Evolutionary conservation across 139 green algal species (phyloP).

Genomic region (Chlamydomonas incerta): DNA sequence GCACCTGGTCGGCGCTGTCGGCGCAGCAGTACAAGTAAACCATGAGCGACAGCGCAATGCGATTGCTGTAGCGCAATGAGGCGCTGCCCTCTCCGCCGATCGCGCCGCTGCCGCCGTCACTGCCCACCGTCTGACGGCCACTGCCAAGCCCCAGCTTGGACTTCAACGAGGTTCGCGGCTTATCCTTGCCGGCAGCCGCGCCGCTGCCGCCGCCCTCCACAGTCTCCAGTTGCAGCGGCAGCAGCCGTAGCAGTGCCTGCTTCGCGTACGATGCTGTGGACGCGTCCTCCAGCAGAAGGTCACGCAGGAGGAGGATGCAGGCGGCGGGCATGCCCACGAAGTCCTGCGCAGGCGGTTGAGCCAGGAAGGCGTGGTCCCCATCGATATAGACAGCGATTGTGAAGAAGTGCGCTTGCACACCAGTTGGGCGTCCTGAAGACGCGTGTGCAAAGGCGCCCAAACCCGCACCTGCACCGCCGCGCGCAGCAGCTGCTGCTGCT

Average conservation of each 20-base stretch:
- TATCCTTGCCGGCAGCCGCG: background rate
- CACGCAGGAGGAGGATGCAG: slow-evolving; percentile 9
- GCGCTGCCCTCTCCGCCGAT: background rate
- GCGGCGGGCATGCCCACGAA: slow-evolving; percentile 8
- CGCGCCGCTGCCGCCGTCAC: too few species aligned
- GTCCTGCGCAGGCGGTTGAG: background rate
- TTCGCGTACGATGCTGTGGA: background rate
- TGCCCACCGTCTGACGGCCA: background rate
- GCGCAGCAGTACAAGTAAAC: slow-evolving; percentile 31
- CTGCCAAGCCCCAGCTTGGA: background rate
- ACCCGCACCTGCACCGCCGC: background rate
- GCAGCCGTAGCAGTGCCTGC: slow-evolving; percentile 8
- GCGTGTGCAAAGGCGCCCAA: background rate
- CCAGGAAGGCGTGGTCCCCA: background rate
- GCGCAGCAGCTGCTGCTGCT: slow-evolving; percentile 13
- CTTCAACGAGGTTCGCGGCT: background rate
- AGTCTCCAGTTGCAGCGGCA: background rate
- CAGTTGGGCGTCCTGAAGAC: background rate
- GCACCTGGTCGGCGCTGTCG: slow-evolving; percentile 15
- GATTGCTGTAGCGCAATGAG: background rate
- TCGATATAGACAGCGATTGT: background rate
- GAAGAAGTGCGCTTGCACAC: background rate
- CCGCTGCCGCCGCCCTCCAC: background rate
- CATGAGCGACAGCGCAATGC: slow-evolving; percentile 10
- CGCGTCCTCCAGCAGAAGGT: slow-evolving; percentile 11